Conservation (phyloP, 2,329 filamentous ascomycete genomes). For the Torrubiellomyces zombiae region DNA sequence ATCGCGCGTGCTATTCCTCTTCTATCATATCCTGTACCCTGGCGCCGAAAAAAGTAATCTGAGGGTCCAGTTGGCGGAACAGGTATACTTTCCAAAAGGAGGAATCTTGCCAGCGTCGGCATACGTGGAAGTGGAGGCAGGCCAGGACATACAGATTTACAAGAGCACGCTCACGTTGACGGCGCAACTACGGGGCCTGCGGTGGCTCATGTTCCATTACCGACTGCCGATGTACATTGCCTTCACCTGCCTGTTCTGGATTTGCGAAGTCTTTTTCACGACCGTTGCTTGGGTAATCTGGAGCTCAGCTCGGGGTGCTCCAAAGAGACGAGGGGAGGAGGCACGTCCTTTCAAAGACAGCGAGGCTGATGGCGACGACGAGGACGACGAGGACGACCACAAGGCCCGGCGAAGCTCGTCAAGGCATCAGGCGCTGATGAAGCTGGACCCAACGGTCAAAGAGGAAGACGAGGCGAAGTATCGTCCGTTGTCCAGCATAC, state of each 20-base stretch:
- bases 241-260: slow-evolving; percentile 62
- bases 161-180: slow-evolving; percentile 48
- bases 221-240: slow-evolving; percentile 50
- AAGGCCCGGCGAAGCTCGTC: slow-evolving; percentile 28
- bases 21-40: slow-evolving; percentile 52
- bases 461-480: slow-evolving; percentile 13
- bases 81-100: slow-evolving; percentile 39
- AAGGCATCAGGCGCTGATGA: slow-evolving; percentile 23
- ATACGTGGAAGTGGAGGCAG: slow-evolving; percentile 51
- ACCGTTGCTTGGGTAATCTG: slow-evolving; percentile 46
- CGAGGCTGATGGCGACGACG: slow-evolving; percentile 10
- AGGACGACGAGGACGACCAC: slow-evolving; percentile 15
- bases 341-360: slow-evolving; percentile 4
- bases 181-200: slow-evolving; percentile 59
- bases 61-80: slow-evolving; percentile 55
- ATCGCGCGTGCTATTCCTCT: slow-evolving; percentile 44
- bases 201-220: slow-evolving; percentile 79
- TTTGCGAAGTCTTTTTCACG: slow-evolving; percentile 52
- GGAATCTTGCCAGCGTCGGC: slow-evolving; percentile 27
- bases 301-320: slow-evolving; percentile 16
- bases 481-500: slow-evolving; percentile 16
- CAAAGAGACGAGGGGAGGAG: slow-evolving; percentile 3
- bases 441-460: slow-evolving; percentile 22
- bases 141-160: slow-evolving; percentile 62
- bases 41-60: slow-evolving; percentile 46